These are phyloP conservation scores for Pleurotus tuoliensis DNA, from an alignment of 768 basidiomycete genomes.

Conservation along the genomic window DNA sequence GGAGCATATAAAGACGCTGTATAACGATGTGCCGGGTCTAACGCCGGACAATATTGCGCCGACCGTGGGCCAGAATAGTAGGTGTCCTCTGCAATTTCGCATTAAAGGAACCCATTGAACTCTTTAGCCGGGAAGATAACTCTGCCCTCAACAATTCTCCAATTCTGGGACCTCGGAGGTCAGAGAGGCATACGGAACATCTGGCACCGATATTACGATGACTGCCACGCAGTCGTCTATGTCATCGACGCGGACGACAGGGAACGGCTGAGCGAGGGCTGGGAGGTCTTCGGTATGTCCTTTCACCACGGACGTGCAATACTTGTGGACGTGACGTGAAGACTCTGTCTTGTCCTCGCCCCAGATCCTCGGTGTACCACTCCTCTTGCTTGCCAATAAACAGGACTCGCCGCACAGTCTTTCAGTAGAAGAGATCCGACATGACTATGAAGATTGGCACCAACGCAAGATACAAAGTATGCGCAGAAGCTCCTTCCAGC, in stretches of 20 bases:
- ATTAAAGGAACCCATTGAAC: background rate
- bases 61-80: slow-evolving; percentile 97
- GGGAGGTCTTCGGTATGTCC: slow-evolving; percentile 92
- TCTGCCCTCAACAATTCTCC: slow-evolving; percentile 88
- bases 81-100: slow-evolving; percentile 21
- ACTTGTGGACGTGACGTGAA: slow-evolving; percentile 19
- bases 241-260: slow-evolving; percentile 92
- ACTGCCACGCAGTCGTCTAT: slow-evolving; percentile 95
- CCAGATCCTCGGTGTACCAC: slow-evolving; percentile 84
- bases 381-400: slow-evolving; percentile 93
- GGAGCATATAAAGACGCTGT: slow-evolving; percentile 92
- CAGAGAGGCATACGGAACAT: slow-evolving; percentile 92
- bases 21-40: slow-evolving; percentile 84
- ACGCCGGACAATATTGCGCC: slow-evolving; percentile 91
- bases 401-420: slow-evolving; percentile 82
- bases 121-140: slow-evolving; percentile 83
- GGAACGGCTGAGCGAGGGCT: slow-evolving; percentile 87
- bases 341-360: slow-evolving; percentile 87
- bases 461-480: slow-evolving; percentile 70
- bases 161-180: slow-evolving; percentile 97
- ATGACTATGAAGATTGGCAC: slow-evolving; percentile 86
- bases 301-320: background rate
- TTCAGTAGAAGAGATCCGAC: slow-evolving; percentile 86
- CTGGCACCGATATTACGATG: slow-evolving; percentile 93
- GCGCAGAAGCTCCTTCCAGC: slow-evolving; percentile 35